phyloP scores from a whole-genome alignment of 495 filamentous ascomycete genomes.

The Hypoxylon crocopeplum region DNA sequence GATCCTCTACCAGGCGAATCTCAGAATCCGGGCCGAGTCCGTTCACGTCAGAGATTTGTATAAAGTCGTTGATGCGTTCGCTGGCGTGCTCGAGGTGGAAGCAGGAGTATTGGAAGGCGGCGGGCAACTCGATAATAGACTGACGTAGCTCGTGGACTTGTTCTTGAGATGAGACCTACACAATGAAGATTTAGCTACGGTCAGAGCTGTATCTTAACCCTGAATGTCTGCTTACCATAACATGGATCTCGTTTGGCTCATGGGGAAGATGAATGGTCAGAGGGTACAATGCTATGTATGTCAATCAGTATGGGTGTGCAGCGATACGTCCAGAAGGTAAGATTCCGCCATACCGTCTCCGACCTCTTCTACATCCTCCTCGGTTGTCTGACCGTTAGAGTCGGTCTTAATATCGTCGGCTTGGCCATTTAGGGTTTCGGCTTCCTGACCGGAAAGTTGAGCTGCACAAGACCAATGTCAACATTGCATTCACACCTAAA shows the following conservation, averaged over 20 bases:
- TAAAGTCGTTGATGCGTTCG: slow-evolving; percentile 89
- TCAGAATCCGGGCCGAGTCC: slow-evolving; percentile 76
- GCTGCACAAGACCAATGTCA: slow-evolving; percentile 27
- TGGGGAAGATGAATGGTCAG: slow-evolving; percentile 86
- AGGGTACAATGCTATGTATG: slow-evolving; percentile 64
- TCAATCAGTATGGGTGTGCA: slow-evolving; percentile 21
- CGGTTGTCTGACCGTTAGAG: slow-evolving; percentile 30
- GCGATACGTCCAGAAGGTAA: not conserved
- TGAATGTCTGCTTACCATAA: slow-evolving; percentile 68
- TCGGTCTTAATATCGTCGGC: slow-evolving; percentile 32
- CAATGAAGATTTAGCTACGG: slow-evolving; percentile 35
- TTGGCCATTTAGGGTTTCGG: slow-evolving; percentile 32
- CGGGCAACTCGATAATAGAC: slow-evolving; percentile 92
- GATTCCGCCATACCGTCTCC: slow-evolving; percentile 29
- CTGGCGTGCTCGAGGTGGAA: slow-evolving; percentile 94
- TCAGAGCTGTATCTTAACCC: slow-evolving; percentile 29
- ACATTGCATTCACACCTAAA: slow-evolving; percentile 4
- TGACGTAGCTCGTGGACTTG: slow-evolving; percentile 98
- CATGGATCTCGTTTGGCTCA: slow-evolving; percentile 76
- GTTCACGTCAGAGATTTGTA: slow-evolving; percentile 90
- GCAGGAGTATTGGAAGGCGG: slow-evolving; percentile 95
- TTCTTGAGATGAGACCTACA: slow-evolving; percentile 87
- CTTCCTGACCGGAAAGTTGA: slow-evolving; percentile 31
- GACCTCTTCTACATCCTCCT: slow-evolving; percentile 39
- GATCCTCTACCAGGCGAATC: slow-evolving; percentile 86